Conservation (phyloP, 352 stramenopile species). For the Elongisporangium undulatum region DNA sequence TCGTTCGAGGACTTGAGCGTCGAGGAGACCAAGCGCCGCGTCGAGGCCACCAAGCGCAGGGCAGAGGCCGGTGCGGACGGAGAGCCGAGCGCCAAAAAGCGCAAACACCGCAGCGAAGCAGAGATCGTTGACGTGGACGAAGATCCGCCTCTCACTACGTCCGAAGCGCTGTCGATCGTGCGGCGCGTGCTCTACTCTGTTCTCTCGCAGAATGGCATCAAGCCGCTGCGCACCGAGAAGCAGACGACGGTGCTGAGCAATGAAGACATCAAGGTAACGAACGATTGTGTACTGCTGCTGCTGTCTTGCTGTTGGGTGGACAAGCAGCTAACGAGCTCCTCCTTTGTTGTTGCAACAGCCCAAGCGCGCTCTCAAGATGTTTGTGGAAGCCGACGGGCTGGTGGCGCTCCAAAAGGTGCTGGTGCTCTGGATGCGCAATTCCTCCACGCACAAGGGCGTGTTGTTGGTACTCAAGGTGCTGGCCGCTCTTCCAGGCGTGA, state of each 20-base stretch:
- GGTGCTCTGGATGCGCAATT: slow-evolving; percentile 42
- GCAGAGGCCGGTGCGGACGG: background rate
- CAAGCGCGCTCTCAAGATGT: slow-evolving; percentile 47
- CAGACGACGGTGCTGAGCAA: slow-evolving; percentile 54
- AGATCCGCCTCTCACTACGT: slow-evolving; percentile 25
- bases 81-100: background rate
- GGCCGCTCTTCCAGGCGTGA: slow-evolving; percentile 47
- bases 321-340: no score
- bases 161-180: slow-evolving; percentile 36
- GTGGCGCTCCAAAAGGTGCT: slow-evolving; percentile 45
- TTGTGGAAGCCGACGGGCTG: slow-evolving; percentile 61
- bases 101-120: slow-evolving; percentile 3
- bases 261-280: slow-evolving; percentile 46
- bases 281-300: background rate
- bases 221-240: slow-evolving; percentile 43
- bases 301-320: background rate
- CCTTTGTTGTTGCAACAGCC: slow-evolving; percentile 12
- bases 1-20: slow-evolving; percentile 39
- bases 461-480: slow-evolving; percentile 63
- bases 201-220: slow-evolving; percentile 43
- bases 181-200: slow-evolving; percentile 48
- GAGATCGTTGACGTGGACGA: slow-evolving; percentile 10
- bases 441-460: slow-evolving; percentile 32
- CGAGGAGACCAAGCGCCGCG: slow-evolving; percentile 22
- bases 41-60: background rate